Conservation (phyloP, 495 filamentous ascomycete genomes). For the Neurospora sublineolata region DNA sequence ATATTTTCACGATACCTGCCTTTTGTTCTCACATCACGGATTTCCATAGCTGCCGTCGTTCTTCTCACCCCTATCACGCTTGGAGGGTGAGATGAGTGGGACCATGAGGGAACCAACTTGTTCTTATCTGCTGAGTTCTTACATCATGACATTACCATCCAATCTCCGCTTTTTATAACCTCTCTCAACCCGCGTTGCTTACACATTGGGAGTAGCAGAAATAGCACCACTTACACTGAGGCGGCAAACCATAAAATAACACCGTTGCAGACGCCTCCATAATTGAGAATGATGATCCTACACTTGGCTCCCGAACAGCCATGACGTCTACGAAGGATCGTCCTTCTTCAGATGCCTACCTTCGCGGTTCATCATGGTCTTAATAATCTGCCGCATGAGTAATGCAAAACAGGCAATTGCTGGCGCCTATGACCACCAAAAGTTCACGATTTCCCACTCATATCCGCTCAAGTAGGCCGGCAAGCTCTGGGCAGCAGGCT, state of each 20-base stretch:
- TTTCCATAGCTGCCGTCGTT: background rate
- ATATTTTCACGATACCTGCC: background rate
- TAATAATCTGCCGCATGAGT: background rate
- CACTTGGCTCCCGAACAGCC: background rate
- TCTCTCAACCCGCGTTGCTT: background rate
- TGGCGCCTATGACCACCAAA: background rate
- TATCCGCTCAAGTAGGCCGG: background rate
- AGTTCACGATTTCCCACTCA: background rate
- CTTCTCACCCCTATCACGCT: background rate
- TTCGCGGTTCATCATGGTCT: background rate
- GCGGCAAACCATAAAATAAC: background rate
- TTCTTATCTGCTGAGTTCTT: background rate
- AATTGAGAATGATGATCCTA: background rate
- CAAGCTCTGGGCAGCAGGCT: background rate
- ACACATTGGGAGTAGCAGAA: background rate
- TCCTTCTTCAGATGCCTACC: background rate
- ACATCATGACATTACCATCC: background rate
- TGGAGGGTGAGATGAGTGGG: background rate
- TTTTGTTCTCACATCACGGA: background rate
- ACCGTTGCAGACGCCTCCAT: background rate
- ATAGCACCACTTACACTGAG: background rate
- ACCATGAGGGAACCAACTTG: background rate
- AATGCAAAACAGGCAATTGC: background rate
- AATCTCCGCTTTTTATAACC: background rate
- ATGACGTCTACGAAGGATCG: background rate